Evolutionary conservation across 257 asterid species (phyloP).

Genomic region (Handroanthus guayacan): DNA sequence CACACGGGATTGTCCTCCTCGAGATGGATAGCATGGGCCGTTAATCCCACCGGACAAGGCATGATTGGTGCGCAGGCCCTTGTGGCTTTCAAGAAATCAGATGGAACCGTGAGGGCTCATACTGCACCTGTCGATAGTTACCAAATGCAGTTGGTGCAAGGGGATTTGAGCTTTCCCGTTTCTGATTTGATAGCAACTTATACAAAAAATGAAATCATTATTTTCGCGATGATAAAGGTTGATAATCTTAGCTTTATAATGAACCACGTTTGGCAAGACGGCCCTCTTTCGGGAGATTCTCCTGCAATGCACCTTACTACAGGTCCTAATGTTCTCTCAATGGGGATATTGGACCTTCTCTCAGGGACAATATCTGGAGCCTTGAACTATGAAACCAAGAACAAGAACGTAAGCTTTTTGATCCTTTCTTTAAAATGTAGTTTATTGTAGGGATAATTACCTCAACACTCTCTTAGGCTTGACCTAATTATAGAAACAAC

Average conservation of each 20-base stretch:
- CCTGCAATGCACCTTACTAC: conserved; percentile 65
- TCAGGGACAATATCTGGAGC: conserved; percentile 42
- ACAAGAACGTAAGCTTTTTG: conserved; percentile 42
- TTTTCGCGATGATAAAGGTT: conserved; percentile 70
- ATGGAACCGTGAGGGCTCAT: conserved; percentile 68
- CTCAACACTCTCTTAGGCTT: too few relatives aligned
- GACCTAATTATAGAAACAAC: too few relatives aligned
- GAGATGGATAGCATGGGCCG: conserved; percentile 87
- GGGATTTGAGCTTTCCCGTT: conserved; percentile 76
- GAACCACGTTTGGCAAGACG: conserved; percentile 96
- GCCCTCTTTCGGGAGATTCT: conserved; percentile 69
- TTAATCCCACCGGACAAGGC: conserved; percentile 71
- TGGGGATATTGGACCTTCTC: conserved; percentile 62
- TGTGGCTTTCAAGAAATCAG: conserved; percentile 77
- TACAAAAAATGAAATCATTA: conserved; percentile 54
- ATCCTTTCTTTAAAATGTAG: not conserved
- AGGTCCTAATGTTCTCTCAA: conserved; percentile 64
- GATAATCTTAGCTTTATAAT: conserved; percentile 56
- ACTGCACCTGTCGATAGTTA: conserved; percentile 65
- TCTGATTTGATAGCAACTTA: conserved; percentile 67
- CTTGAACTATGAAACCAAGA: conserved; percentile 37
- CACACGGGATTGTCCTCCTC: conserved; percentile 51
- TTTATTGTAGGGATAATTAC: too few relatives aligned
- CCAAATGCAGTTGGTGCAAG: conserved; percentile 64
- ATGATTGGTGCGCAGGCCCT: conserved; percentile 85